These are phyloP conservation scores for Plasmopara halstedii DNA, from an alignment of 352 stramenopile genomes.

Conservation along the genomic window DNA sequence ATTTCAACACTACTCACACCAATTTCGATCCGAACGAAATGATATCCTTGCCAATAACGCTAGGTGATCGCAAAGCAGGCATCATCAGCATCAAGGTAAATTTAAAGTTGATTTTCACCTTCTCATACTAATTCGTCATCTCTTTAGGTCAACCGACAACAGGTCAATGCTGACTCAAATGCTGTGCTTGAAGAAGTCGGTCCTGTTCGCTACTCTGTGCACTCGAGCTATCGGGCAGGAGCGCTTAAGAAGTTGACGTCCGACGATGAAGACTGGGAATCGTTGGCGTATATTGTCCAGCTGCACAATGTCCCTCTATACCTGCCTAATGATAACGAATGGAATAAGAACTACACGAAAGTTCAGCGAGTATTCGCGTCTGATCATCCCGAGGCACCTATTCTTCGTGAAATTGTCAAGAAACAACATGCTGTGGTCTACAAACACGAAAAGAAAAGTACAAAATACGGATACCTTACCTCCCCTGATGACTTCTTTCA, in stretches of 20 bases:
- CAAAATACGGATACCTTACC: slow-evolving; percentile 12
- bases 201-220: slow-evolving; percentile 26
- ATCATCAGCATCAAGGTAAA: slow-evolving; percentile 13
- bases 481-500: slow-evolving; percentile 22
- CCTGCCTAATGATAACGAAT: slow-evolving; percentile 19
- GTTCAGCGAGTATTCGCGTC: slow-evolving; percentile 27
- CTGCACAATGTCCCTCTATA: slow-evolving; percentile 24
- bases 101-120: too few relatives aligned
- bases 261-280: slow-evolving; percentile 12
- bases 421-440: slow-evolving; percentile 25
- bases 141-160: slow-evolving; percentile 12
- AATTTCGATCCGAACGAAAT: slow-evolving; percentile 4
- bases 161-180: neutral
- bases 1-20: slow-evolving; percentile 14
- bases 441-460: slow-evolving; percentile 11
- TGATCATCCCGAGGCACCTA: slow-evolving; percentile 17
- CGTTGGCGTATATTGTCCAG: slow-evolving; percentile 22
- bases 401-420: slow-evolving; percentile 22
- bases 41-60: slow-evolving; percentile 19
- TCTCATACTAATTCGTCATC: neutral
- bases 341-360: slow-evolving; percentile 27
- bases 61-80: slow-evolving; percentile 11
- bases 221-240: slow-evolving; percentile 20
- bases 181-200: slow-evolving; percentile 16
- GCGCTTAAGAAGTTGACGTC: slow-evolving; percentile 11